Base-by-base conservation (phyloP, 495 filamentous ascomycete species). In the Neurospora africana region DNA sequence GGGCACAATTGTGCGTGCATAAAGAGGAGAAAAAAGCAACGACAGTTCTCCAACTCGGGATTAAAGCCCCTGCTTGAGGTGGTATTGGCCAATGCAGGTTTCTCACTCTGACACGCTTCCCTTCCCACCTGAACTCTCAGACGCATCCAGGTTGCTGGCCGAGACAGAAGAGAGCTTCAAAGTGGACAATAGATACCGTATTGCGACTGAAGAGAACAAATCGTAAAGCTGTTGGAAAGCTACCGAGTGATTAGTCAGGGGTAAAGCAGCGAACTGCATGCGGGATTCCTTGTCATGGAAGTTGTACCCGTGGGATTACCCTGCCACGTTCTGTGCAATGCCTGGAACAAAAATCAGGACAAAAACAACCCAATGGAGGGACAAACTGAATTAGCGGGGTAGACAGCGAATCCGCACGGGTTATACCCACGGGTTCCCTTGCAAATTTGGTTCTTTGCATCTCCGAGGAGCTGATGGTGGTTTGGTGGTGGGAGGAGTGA, bases 391-490 rank as follows among this genome's bases (percentile, higher is more conserved):
- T 33, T 61, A 19, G 53, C 53, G 53, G 53, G 53, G 53, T 61
- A 61, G 27, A 61, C 53, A 65, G 27, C 53, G 53, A 65, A 65
- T 67, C 68, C 47, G 47, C 39, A 36, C 69, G 38, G 71, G 21
- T 70, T 72, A n/a, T n/a, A n/a, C n/a, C n/a, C 39, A 36, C 69
- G 38, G 71, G 21, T 70, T 72, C 53, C 69, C 72, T 72, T 58
- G 69, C 65, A 61, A 65, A 65, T 6, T 33, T 65, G 33, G 53
- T 33, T 58, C 73, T 71, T 74, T 69, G 74, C 80, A 82, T 82
- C 79, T 80, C 79, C 79, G 76, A 82, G 79, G 80, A 79, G 73
- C 53, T 33, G 53, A 27, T 35, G 27, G 53, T 65, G 53, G 15
- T 65, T 33, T 65, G 53, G 27, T 65, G 53, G 53, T 65, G 53